Base-by-base conservation (phyloP, 1,284 basidiomycete species). In the Coniferiporia weirii region DNA sequence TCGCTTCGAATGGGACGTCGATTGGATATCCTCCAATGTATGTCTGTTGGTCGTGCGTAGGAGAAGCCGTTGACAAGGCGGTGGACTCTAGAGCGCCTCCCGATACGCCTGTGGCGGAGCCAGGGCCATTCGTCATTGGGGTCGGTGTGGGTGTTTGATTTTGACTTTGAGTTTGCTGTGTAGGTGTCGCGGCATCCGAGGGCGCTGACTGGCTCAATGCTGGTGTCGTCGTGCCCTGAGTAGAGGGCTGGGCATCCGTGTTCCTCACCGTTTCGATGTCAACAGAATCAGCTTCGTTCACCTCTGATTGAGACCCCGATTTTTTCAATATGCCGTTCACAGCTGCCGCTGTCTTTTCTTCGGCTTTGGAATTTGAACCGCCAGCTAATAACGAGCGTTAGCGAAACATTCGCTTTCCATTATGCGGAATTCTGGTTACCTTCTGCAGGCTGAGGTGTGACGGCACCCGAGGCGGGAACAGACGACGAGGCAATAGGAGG, bases 1-100 rank as follows among this genome's bases (percentile, higher is more conserved):
- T 87, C 32, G 96, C 89, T 74, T 98, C 95, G 64, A 81, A 85
- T 57, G 79, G 79, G 5, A 95, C 82, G 69, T 95, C 93, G 66
- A 94, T 86, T 13, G 78, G 73, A 61, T 74, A 57, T 62, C 69
- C 61, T 57, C 68, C 65, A 62, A 64, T 64, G 54, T 69, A 74
- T 43, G 50, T 40, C 44, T 12, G 48, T 55, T 40, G 58, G 4
- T 12, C 40, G 20, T 48, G 40, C n/a, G 17, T 13, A 36, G 40
- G 32, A 7, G 55, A 35, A 13, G 17, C 35, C 12, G 43, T 13
- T 44, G 52, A 19, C n/a, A 5, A 27, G 19, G 52, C 17, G 7
- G 45, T 19, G 8, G 44, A 17, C 43, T 19, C 44, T 32, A 13
- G 27, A 6, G 22, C 46, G 3, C 22, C 7, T 32, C 10, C 34